A percentile compares a stretch with the other conserved stretches of the same genome.
Conservation (phyloP, 2,329 filamentous ascomycete genomes). For the Aspergillus caelatus region DNA sequence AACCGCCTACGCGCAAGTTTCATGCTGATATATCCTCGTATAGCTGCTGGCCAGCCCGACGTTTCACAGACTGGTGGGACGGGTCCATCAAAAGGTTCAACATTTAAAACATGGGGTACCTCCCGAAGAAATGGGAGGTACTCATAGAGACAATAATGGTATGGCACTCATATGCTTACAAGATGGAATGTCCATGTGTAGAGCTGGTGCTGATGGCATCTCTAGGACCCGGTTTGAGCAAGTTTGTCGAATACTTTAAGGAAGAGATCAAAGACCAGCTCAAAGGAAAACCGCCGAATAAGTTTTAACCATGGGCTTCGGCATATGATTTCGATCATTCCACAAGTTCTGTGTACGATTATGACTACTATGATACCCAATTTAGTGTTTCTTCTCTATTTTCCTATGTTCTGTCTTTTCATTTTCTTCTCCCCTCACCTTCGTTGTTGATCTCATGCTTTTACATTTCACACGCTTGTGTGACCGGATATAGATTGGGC, state of each 20-base stretch:
- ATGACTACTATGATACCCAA: slow-evolving; percentile 12
- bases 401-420: neutral
- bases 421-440: neutral
- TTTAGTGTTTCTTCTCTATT: slow-evolving; percentile 1
- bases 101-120: slow-evolving; percentile 45
- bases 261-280: slow-evolving; percentile 47
- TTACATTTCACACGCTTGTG: neutral
- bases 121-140: slow-evolving; percentile 47
- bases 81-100: slow-evolving; percentile 46
- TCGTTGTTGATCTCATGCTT: neutral
- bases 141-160: slow-evolving; percentile 42
- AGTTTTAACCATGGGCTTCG: slow-evolving; percentile 21
- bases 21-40: slow-evolving; percentile 14
- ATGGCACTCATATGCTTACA: slow-evolving; percentile 15
- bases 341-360: slow-evolving; percentile 7
- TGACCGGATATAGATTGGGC: slow-evolving; percentile 28
- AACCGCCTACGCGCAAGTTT: neutral
- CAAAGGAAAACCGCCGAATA: slow-evolving; percentile 40
- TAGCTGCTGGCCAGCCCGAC: slow-evolving; percentile 47
- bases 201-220: neutral
- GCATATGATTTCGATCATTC: neutral
- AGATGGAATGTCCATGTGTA: too few species aligned
- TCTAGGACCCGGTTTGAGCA: slow-evolving; percentile 30
- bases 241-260: slow-evolving; percentile 44
- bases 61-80: slow-evolving; percentile 48